phyloP scores from a whole-genome alignment of 75 land plant genomes.

The Cryptomeria japonica region DNA sequence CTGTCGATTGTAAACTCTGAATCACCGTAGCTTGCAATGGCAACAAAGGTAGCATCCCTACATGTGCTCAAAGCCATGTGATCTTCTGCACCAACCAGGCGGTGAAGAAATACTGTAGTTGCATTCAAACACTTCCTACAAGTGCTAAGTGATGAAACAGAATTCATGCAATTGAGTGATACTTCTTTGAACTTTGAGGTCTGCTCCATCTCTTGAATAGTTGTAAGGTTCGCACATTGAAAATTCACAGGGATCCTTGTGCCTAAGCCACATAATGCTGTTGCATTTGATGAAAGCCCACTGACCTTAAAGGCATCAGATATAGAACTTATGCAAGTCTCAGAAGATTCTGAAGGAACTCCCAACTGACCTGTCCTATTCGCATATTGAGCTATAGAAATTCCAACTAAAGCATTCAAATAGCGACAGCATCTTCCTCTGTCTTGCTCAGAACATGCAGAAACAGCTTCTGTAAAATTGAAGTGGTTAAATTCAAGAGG shows the following conservation, averaged over 20 bases:
- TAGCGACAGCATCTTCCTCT: constrained; percentile 71
- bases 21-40: constrained; percentile 63
- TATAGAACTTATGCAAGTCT: constrained; percentile 43
- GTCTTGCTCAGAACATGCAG: constrained; percentile 46
- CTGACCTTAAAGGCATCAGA: constrained; percentile 38
- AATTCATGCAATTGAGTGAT: constrained; percentile 38
- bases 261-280: constrained; percentile 63
- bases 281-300: constrained; percentile 55
- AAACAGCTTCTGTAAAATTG: constrained; percentile 57
- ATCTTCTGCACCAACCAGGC: constrained; percentile 39
- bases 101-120: constrained; percentile 48
- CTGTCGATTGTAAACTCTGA: constrained; percentile 35
- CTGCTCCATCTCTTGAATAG: constrained; percentile 57
- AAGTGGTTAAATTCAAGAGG: constrained; percentile 64
- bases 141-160: constrained; percentile 22
- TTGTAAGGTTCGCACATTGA: constrained; percentile 47
- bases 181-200: constrained; percentile 56
- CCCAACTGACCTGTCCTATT: constrained; percentile 55
- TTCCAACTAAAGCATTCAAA: constrained; percentile 67
- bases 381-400: constrained; percentile 63
- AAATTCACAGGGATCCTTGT: constrained; percentile 57
- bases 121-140: constrained; percentile 67
- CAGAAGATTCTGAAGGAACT: constrained; percentile 46
- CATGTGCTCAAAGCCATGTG: constrained; percentile 59
- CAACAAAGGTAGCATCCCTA: constrained; percentile 67